phyloP scores from a whole-genome alignment of 305 asterid species.

The Fraxinus velutina region DNA sequence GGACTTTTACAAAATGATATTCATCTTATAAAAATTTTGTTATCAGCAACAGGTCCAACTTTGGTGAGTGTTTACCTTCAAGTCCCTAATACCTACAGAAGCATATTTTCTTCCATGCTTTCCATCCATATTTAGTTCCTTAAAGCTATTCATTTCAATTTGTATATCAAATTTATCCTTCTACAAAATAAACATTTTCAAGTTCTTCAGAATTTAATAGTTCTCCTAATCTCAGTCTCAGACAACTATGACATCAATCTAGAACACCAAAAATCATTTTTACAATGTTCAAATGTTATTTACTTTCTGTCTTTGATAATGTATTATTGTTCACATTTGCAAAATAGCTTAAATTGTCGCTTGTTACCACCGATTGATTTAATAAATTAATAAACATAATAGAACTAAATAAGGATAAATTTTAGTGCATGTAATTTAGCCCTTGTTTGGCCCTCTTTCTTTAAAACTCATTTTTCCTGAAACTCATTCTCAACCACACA shows the following conservation, averaged over 20 bases:
- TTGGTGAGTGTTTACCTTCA: not conserved
- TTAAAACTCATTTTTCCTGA: not conserved
- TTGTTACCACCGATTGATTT: not conserved
- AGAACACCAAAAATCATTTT: not conserved
- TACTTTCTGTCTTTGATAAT: not conserved
- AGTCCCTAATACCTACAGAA: constrained; percentile 4
- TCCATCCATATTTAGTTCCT: constrained; percentile 8
- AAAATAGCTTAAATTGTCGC: not conserved
- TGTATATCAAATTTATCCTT: not conserved
- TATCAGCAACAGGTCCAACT: not conserved
- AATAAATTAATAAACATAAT: not conserved
- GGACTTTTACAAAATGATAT: not conserved
- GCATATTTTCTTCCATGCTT: constrained; percentile 1
- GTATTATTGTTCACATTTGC: not conserved
- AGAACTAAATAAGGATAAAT: not conserved
- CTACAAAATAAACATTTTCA: not conserved
- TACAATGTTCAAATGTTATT: not conserved
- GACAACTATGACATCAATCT: not conserved
- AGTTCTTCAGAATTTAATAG: not conserved
- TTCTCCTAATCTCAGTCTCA: not conserved
- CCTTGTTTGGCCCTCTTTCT: not conserved
- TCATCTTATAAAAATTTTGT: not conserved
- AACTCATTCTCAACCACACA: not conserved
- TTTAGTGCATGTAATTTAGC: not conserved
- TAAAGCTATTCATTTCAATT: not conserved